Base-by-base conservation (phyloP, 192 early-diverging fungal species). In the Obelidium mucronatum region DNA sequence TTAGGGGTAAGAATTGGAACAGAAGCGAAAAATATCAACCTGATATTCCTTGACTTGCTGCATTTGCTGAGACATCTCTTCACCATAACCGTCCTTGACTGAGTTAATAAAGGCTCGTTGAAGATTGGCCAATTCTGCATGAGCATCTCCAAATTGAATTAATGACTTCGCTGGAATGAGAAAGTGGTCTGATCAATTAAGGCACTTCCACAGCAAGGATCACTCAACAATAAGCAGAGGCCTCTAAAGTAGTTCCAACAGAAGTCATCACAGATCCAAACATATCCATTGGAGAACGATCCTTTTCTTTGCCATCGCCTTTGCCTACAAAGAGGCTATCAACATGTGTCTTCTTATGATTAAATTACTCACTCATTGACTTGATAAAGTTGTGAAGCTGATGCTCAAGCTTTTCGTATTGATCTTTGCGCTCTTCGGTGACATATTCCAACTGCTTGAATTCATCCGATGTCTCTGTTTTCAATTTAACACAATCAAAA, bases 371-470 rank as follows among this genome's bases (percentile, higher is more conserved):
- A 87, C 87, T 42, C 74, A 77, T 37, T 70, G 61, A 52, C 80
- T 64, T 65, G 40, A 78, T 39, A 44, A 78, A 64, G 31, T 31
- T 28, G 28, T 65, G 8, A 15, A 71, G 35, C 52, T 78, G 67
- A 13, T 5, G n/a, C 15, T 79, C 79, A 13, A 94, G 82, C 60
- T 86, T 84, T 60, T 94, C 92, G 40, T 89, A 87, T 40, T 88
- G 90, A 13, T 86, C 78, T 31, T 87, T 81, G 35, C 91, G 83
- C 54, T 78, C 67, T 35, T 93, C 91, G 24, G 94, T 95, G 48
- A 94, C 92, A 17, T 84, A 72, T 79, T 94, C 88, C 53, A 97
- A 82, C 13, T 88, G 80, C 69, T 90, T 91, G 81, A 96, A 95
- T 59, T 97, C 94, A 26, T 95, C 94, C 68, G 87, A 87, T 34